Evolutionary conservation across 495 filamentous ascomycete species (phyloP).

Genomic region (Hypomontagnella monticulosa): DNA sequence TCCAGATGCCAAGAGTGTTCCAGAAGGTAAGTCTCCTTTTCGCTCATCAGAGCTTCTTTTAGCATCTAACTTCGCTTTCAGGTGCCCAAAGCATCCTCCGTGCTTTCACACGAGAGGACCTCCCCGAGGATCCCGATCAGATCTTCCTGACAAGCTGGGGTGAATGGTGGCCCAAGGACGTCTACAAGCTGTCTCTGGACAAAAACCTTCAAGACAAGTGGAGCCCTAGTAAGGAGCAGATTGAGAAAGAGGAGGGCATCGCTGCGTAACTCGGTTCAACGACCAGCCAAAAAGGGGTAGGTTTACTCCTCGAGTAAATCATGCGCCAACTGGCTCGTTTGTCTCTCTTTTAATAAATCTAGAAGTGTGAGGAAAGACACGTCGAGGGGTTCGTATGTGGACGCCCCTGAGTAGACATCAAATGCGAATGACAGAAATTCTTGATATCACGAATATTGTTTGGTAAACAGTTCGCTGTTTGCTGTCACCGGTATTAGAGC

Average conservation of each 20-base stretch:
- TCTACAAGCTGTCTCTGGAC: constrained; percentile 48
- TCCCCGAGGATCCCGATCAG: constrained; percentile 57
- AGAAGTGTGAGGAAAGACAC: too few species aligned
- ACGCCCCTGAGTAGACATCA: too few species aligned
- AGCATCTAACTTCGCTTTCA: constrained; percentile 14
- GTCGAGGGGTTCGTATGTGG: too few species aligned
- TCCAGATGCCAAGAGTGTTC: constrained; percentile 52
- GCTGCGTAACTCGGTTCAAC: background rate
- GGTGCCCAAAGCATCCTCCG: constrained; percentile 53
- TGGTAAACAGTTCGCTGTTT: too few species aligned
- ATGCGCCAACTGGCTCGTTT: too few species aligned
- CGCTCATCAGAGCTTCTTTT: background rate
- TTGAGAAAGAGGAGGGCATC: constrained; percentile 54
- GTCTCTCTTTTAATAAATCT: too few species aligned
- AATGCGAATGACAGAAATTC: too few species aligned
- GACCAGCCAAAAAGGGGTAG: background rate
- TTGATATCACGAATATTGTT: too few species aligned
- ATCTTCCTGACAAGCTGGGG: constrained; percentile 61
- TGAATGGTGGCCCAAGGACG: constrained; percentile 59
- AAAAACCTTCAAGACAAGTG: constrained; percentile 56
- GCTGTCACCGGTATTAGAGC: too few species aligned
- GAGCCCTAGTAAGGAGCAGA: constrained; percentile 52
- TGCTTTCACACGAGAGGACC: constrained; percentile 53
- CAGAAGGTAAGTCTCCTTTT: constrained; percentile 47
- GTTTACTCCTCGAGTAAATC: too few species aligned